Conservation (phyloP, 306 rosid species). For the Prunus fruticosa region DNA sequence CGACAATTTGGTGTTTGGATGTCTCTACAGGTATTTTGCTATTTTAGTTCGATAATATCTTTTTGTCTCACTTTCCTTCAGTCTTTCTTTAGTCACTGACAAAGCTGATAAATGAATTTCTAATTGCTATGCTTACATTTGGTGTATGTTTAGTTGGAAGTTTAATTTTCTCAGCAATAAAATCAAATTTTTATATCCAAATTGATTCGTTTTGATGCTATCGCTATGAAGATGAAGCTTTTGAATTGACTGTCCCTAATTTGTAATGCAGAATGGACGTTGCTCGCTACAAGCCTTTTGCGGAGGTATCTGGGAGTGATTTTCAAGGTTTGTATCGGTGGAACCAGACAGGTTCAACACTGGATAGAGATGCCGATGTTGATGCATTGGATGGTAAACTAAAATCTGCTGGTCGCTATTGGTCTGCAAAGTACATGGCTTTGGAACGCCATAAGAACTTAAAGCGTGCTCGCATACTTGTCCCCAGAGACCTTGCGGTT, state of each 20-base stretch:
- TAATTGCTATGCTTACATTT: background rate
- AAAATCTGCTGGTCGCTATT: conserved; percentile 80
- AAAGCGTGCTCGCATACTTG: conserved; percentile 63
- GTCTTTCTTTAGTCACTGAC: background rate
- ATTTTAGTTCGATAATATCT: background rate
- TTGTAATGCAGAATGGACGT: conserved; percentile 80
- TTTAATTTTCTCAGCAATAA: background rate
- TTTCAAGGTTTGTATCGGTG: conserved; percentile 40
- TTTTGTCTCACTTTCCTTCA: background rate
- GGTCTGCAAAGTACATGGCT: conserved; percentile 87
- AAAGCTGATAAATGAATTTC: background rate
- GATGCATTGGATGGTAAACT: conserved; percentile 68
- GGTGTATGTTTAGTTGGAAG: background rate
- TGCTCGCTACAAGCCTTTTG: conserved; percentile 68
- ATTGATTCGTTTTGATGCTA: background rate
- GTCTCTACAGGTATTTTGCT: conserved; percentile 59
- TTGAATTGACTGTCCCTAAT: conserved; percentile 1
- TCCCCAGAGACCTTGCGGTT: conserved; percentile 38
- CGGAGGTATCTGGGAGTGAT: conserved; percentile 35
- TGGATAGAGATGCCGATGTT: conserved; percentile 71
- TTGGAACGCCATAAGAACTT: conserved; percentile 77
- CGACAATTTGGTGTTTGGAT: conserved; percentile 75
- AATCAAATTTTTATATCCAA: background rate
- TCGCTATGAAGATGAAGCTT: background rate
- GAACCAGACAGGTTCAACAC: conserved; percentile 41